Conservation (phyloP, 2,329 filamentous ascomycete genomes). For the Blastomyces percursus region DNA sequence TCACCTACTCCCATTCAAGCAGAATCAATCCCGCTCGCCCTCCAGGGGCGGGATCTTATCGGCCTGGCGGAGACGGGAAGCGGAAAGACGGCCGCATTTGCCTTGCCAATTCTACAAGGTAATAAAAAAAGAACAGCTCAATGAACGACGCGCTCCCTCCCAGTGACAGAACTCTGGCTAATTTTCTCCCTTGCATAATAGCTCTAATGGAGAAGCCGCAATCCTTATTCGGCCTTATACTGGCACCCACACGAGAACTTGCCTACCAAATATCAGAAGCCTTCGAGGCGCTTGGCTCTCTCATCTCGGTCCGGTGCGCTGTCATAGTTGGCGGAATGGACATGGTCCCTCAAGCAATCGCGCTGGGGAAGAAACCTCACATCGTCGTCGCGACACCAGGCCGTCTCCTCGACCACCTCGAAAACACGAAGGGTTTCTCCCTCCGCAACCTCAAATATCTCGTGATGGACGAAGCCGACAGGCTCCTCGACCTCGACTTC, state of each 20-base stretch:
- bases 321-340: constrained; percentile 90
- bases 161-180: background rate
- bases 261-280: constrained; percentile 82
- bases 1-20: constrained; percentile 79
- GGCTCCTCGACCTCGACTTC: constrained; percentile 87
- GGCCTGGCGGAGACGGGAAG: constrained; percentile 90
- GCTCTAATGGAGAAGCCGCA: constrained; percentile 80
- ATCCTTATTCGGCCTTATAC: constrained; percentile 72
- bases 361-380: constrained; percentile 90
- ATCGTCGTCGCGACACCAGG: constrained; percentile 88
- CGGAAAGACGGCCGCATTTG: constrained; percentile 93
- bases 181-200: constrained; percentile 10
- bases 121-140: background rate
- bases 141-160: background rate
- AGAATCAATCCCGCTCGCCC: constrained; percentile 69
- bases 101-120: constrained; percentile 75
- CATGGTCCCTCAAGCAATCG: constrained; percentile 84
- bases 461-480: constrained; percentile 91
- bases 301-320: constrained; percentile 77
- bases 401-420: constrained; percentile 77
- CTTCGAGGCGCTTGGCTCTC: constrained; percentile 75
- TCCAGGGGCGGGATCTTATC: constrained; percentile 76
- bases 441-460: constrained; percentile 72
- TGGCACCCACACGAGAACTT: constrained; percentile 87
- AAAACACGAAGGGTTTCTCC: constrained; percentile 95